phyloP scores from a whole-genome alignment of 2,329 filamentous ascomycete genomes.

The Apiospora koreana region DNA sequence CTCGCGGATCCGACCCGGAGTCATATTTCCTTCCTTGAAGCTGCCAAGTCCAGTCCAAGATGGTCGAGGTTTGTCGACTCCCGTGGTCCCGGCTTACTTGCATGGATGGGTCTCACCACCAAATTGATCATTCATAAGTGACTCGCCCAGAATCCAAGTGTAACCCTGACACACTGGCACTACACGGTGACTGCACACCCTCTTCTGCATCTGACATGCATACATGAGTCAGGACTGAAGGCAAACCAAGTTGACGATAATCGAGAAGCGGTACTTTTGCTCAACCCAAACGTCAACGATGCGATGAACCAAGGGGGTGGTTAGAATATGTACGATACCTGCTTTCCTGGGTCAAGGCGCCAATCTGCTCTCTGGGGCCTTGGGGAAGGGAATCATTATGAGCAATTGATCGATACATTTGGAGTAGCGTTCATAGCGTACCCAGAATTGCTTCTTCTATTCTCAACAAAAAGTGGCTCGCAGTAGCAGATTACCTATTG shows the following conservation, averaged over 20 bases:
- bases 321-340: neutral
- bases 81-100: neutral
- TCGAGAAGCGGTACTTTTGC: neutral
- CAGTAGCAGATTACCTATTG: neutral
- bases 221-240: neutral
- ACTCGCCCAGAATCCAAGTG: constrained; percentile 3
- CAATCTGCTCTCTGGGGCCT: neutral
- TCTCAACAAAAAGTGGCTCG: neutral
- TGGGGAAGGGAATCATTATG: neutral
- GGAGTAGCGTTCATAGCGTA: neutral
- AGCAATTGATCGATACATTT: neutral
- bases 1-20: neutral
- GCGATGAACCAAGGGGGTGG: neutral
- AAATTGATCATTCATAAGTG: neutral
- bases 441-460: constrained; percentile 8
- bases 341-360: neutral
- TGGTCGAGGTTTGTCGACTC: neutral
- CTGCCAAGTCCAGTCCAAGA: neutral
- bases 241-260: constrained; percentile 1
- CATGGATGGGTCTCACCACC: constrained; percentile 2
- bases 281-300: neutral
- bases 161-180: constrained; percentile 6
- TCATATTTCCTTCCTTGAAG: neutral
- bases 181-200: neutral
- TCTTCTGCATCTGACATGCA: constrained; percentile 7